phyloP scores from a whole-genome alignment of 2,329 filamentous ascomycete species.

The Calonectria montana region DNA sequence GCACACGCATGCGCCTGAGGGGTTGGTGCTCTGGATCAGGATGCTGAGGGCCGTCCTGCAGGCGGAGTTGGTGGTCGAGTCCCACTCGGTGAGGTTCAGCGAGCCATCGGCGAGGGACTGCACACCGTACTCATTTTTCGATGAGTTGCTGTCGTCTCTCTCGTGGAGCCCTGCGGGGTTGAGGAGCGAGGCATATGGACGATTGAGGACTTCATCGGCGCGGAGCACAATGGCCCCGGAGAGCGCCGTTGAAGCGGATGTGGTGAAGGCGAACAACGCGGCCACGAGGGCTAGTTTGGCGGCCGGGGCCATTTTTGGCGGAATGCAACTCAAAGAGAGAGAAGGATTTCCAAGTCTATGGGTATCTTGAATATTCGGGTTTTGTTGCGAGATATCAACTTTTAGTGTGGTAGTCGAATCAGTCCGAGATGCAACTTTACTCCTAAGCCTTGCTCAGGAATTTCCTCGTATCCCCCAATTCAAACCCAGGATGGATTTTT shows the following conservation, averaged over 20 bases:
- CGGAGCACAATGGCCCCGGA: slow-evolving; percentile 35
- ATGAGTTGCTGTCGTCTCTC: slow-evolving; percentile 28
- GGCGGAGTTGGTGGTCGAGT: slow-evolving; percentile 64
- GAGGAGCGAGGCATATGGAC: slow-evolving; percentile 42
- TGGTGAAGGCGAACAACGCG: slow-evolving; percentile 33
- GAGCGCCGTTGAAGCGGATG: slow-evolving; percentile 29
- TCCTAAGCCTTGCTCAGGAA: not conserved
- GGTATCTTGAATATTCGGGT: not conserved
- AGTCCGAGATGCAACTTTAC: not conserved
- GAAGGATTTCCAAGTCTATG: not conserved
- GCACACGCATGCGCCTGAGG: slow-evolving; percentile 82
- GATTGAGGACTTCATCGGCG: slow-evolving; percentile 45
- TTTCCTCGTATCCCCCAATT: not conserved
- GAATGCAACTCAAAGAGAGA: not conserved
- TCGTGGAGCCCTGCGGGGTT: slow-evolving; percentile 27
- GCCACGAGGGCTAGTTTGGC: slow-evolving; percentile 31
- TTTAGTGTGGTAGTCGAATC: not conserved
- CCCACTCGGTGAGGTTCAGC: slow-evolving; percentile 68
- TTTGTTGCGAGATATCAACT: not conserved
- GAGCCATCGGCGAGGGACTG: slow-evolving; percentile 55
- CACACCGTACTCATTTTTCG: slow-evolving; percentile 40
- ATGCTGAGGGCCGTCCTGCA: slow-evolving; percentile 68
- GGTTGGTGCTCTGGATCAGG: slow-evolving; percentile 73
- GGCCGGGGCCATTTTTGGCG: slow-evolving; percentile 36
- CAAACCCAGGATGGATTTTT: not conserved